Evolutionary conservation across 331 rosid species (phyloP), one percentile per base, ranked within the genome.

Genomic region (Rhamnella rubrinervis): DNA sequence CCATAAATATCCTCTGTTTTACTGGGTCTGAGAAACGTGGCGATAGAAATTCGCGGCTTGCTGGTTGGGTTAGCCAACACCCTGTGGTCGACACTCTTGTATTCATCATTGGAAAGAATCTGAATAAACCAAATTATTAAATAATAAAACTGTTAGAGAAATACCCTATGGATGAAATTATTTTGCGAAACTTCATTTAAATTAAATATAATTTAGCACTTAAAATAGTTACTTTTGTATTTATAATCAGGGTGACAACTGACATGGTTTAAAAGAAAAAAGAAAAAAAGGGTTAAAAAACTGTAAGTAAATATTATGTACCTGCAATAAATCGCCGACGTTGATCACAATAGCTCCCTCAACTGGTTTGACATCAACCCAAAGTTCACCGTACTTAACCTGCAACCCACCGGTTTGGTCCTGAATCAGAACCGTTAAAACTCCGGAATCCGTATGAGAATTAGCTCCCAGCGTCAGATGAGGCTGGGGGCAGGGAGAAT

Each of bases 261-360:
- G n/a, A n/a, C n/a, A n/a, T 26, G 28, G 31, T 26, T 26, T 23
- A 1, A 23, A 23, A 23, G n/a, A 23, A 26, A 2, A 1, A 26
- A 26, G 4, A 26, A 26, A 26, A 26, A 26, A 26, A 26, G 31
- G 31, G 31, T 26, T 26, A 26, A 26, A 26, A 26, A 26, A 26
- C 31, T 26, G 31, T 26, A 26, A 1, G 31, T 26, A 26, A 26
- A 26, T 2, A 26, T 26, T 26, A 26, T 0, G 92, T 92, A 86
- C 93, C 96, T 92, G 95, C 70, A 92, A 92, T 12, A 92, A 80
- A 61, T 89, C 95, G 6, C 96, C 95, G 6, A 92, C 72, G 59
- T 89, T 92, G 31, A 92, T 68, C 6, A 92, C 91, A 60, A 92
- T 76, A 64, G 92, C 92, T 6, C 85, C 91, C n/a, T 86, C 88